Conservation (phyloP, 108 stramenopile genomes). For the Nitzschia palea region DNA sequence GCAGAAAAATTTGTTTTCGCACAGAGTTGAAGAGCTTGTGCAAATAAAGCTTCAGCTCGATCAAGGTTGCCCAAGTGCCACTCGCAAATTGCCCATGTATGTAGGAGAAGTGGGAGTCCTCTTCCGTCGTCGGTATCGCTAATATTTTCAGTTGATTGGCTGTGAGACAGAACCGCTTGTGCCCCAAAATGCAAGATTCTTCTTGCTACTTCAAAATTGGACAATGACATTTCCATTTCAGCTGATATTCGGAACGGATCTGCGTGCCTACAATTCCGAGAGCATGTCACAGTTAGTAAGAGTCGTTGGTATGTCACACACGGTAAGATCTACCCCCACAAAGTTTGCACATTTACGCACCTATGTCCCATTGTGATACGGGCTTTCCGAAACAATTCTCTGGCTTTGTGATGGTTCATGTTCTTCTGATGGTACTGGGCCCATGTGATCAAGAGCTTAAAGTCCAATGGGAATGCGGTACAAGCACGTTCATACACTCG, state of each 20-base stretch:
- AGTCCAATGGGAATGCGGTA: constrained; percentile 49
- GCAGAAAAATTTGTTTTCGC: too few relatives aligned
- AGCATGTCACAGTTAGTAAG: background rate
- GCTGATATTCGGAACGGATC: constrained; percentile 65
- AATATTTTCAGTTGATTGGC: constrained; percentile 10
- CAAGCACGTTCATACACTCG: constrained; percentile 63
- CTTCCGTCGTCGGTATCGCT: constrained; percentile 17
- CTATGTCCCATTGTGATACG: constrained; percentile 40
- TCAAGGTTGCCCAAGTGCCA: constrained; percentile 60
- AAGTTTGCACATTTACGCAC: too few relatives aligned
- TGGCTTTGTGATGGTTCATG: constrained; percentile 35
- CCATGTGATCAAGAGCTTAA: constrained; percentile 53
- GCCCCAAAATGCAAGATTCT: constrained; percentile 60
- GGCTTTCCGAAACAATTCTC: constrained; percentile 48
- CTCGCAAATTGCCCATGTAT: constrained; percentile 76
- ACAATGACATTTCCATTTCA: constrained; percentile 63
- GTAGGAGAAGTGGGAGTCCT: constrained; percentile 51
- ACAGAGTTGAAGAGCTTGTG: constrained; percentile 63
- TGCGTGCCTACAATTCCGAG: constrained; percentile 29
- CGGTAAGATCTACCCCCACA: too few relatives aligned
- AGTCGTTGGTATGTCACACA: background rate
- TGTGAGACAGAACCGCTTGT: constrained; percentile 27
- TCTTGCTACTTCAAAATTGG: constrained; percentile 52
- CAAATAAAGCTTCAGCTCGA: constrained; percentile 64
- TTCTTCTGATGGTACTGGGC: constrained; percentile 55